Base-by-base conservation (phyloP, 495 filamentous ascomycete species). In the Annulohypoxylon bovei region DNA sequence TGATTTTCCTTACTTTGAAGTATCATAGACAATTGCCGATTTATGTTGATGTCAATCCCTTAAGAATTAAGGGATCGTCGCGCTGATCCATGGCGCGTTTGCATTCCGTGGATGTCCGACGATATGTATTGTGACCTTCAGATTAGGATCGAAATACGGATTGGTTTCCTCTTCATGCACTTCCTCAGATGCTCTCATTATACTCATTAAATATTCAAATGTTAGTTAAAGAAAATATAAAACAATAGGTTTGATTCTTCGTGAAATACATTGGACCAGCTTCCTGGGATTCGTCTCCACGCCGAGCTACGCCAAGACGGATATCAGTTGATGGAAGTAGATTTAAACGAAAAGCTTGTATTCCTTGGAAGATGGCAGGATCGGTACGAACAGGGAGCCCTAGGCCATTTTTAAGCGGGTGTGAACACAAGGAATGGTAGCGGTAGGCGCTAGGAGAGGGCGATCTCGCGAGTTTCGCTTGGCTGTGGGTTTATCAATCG, bases 271-370 rank as follows among this genome's bases (percentile, higher is more conserved):
- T 20, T 44, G 39, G 39, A 18, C 49, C 53, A 11, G 20, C 18
- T 7, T 25, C 16, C 23, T 33, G 33, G 53, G 18, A 39, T 39
- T 39, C 32, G 20, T 27, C 58, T 57, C 59, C 50, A 52, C 50
- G 59, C 66, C 61, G 20, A 62, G 68, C 27, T 44, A n/a, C 61
- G 55, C 68, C 56, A 54, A 65, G 62, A 62, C 47, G 49, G 49
- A 25, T 50, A 49, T 35, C 47, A 49, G 44, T 47, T 44, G 33
- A 64, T 44, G 39, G 25, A 59, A 28, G 40, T 30, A 62, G 44
- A 67, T 67, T 35, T 12, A 49, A 18, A 14, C 23, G 4, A 58
- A 65, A 71, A 71, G 68, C 68, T 71, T 71, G 68, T 62, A 58
- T 66, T 65, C 16, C 61, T 67, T 71, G 68, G 56, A 62, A 70